Base-by-base conservation (phyloP, 768 basidiomycete genomes). In the Lactifluus subvellereus region DNA sequence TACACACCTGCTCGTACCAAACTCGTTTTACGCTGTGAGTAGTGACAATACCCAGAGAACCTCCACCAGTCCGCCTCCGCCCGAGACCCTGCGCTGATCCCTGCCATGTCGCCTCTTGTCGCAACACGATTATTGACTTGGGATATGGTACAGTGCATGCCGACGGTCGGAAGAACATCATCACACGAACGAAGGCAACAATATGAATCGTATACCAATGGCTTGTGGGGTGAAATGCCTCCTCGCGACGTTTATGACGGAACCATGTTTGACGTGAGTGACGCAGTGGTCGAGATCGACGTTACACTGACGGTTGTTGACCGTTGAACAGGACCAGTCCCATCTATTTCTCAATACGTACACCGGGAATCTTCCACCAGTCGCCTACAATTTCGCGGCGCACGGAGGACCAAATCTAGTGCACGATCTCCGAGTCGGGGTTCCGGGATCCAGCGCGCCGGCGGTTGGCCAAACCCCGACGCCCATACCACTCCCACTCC, bases 101-200 rank as follows among this genome's bases (percentile, higher is more conserved):
- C 14, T 38, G 43, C 9, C 42, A 7, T 43, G 57, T 37, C 16
- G 13, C 47, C 13, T 22, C 48, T 11, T 20, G 43, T 38, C 22
- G 14, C 3, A 27, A 27, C 2, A 18, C 20, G 40, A 40, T 54
- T 16, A 37, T 35, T 63, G 38, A 63, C 57, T n/a, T 54, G 13
- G n/a, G 16, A 7, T 43, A 27, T 43, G 32, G 47, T 35, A 30
- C 27, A 63, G 62, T 35, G 18, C n/a, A 63, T 59, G 62, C 7
- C 52, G 3, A 10, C 52, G 3, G 10, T 16, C 45, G 35, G 13
- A 37, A 27, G 33, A 54, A n/a, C 10, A 33, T 40, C 51, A 57
- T 8, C 22, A 54, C n/a, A 18, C 30, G 20, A 47, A 40, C 22
- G 48, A 2, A n/a, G 6, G 14, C 40, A 47, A 47, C 45, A n/a